Evolutionary conservation across 495 filamentous ascomycete species (phyloP), one percentile per base, ranked within the genome.

Genomic region (Xylaria longipes): DNA sequence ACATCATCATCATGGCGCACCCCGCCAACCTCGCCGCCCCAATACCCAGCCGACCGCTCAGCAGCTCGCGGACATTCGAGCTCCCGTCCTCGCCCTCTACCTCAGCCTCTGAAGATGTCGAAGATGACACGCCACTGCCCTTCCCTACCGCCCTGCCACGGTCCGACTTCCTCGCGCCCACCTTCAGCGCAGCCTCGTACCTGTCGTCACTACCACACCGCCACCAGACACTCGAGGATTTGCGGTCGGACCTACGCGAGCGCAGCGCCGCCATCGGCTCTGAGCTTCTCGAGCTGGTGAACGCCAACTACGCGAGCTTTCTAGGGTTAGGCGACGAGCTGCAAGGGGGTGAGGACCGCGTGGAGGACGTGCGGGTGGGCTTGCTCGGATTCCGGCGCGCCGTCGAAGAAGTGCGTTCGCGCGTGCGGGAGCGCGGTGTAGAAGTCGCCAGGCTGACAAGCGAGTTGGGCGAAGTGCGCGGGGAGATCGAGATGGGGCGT

Each of bases 151-250:
- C 94, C 4, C 87, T 98, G 57, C 87, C 92, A 15, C 92, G 95
- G 29, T 80, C 84, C 45, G 91, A 92, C 69, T 98, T 97, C 81
- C 89, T 97, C 5, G 81, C 89, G 20, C 87, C 91, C 1, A 81
- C 90, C 72, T 99, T 99, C 83, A 88, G 91, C 72, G 92, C 97
- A 22, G 88, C 91, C 7, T 82, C 83, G 0, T 99, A 97, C 83
- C 91, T 99, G 46, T 93, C 93, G 7, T 91, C 91, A 5, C 85
- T 98, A 0, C 91, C 86, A 39, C 91, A 94, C 77, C 91, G 96
- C 1, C 95, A 98, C 78, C 96, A 99, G 78, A 97, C 94, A 3
- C 92, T 99, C 60, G 95, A 97, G 79, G 97, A 99, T 80, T 85
- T 99, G 22, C 92, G 95, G 20, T 80, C 90, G 35, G 97, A 99